phyloP scores from a whole-genome alignment of 1,284 basidiomycete genomes.

The Leccinum fuscescens region DNA sequence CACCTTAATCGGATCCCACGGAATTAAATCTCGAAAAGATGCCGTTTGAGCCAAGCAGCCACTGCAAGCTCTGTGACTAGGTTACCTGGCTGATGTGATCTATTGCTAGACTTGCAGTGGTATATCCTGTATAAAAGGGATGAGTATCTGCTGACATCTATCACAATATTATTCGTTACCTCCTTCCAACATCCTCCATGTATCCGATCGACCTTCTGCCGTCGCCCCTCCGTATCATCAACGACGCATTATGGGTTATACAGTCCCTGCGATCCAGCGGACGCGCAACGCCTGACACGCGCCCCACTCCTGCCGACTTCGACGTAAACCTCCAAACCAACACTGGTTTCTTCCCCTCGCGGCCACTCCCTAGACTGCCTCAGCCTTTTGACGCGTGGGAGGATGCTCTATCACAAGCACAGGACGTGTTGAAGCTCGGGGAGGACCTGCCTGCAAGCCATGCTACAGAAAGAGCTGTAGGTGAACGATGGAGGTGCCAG shows the following conservation, averaged over 20 bases:
- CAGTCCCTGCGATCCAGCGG: constrained; percentile 29
- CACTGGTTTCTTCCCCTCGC: constrained; percentile 86
- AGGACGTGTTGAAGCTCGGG: constrained; percentile 58
- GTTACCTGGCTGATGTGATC: constrained; percentile 36
- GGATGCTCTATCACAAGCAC: constrained; percentile 54
- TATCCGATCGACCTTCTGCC: constrained; percentile 37
- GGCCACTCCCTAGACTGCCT: constrained; percentile 61
- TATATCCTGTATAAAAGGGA: constrained; percentile 34
- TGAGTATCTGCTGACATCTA: background rate
- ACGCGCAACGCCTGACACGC: constrained; percentile 17
- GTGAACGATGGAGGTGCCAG: constrained; percentile 65
- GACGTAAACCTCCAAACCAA: constrained; percentile 77
- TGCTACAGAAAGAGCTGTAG: constrained; percentile 47
- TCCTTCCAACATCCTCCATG: constrained; percentile 21
- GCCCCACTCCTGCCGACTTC: constrained; percentile 47
- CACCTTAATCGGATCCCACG: constrained; percentile 24
- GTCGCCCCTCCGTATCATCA: constrained; percentile 38
- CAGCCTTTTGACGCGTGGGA: constrained; percentile 74
- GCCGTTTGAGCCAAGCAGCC: constrained; percentile 32
- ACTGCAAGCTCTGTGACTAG: constrained; percentile 34
- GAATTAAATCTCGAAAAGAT: constrained; percentile 28
- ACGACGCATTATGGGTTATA: constrained; percentile 27
- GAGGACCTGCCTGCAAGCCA: constrained; percentile 54
- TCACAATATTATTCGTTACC: constrained; percentile 8
- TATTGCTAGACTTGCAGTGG: constrained; percentile 33